Conservation (phyloP, 129 eudicot species). For the Flaveria trinervia region DNA sequence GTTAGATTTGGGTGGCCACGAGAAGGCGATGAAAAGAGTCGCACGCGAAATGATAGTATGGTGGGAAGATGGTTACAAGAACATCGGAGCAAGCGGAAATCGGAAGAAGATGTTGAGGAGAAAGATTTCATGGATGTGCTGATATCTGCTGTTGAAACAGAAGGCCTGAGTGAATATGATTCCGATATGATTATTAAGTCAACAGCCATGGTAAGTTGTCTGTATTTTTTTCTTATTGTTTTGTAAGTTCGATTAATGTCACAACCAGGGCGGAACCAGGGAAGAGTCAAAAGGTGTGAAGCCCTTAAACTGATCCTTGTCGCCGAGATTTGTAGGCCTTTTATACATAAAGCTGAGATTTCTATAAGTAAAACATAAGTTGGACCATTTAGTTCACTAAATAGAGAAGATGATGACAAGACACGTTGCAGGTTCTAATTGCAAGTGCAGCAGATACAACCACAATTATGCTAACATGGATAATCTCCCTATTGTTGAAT, state of each 20-base stretch:
- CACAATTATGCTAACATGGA: conserved; percentile 34
- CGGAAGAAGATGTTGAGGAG: background rate
- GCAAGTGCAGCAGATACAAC: conserved; percentile 27
- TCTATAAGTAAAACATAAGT: too few relatives aligned
- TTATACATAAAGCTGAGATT: too few relatives aligned
- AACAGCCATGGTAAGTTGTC: conserved; percentile 34
- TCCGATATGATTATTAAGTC: conserved; percentile 39
- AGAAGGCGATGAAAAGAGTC: conserved; percentile 34
- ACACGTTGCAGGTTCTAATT: conserved; percentile 28
- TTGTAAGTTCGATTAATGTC: background rate
- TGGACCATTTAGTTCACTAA: too few relatives aligned
- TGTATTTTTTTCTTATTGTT: background rate
- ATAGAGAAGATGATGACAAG: background rate
- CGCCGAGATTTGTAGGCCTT: too few relatives aligned
- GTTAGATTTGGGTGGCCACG: conserved; percentile 44
- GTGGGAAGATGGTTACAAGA: conserved; percentile 31
- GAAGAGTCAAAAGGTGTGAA: too few relatives aligned
- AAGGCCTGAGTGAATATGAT: conserved; percentile 11
- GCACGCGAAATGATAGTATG: conserved; percentile 21
- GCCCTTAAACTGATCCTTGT: too few relatives aligned
- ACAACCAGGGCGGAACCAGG: too few relatives aligned
- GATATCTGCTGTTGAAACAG: conserved; percentile 26
- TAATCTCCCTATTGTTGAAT: conserved; percentile 25
- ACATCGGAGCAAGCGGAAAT: conserved; percentile 23
- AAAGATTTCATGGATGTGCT: conserved; percentile 44